These are phyloP conservation scores for Spergularia bocconei DNA, from an alignment of 148 eudicot genomes.

Conservation along the genomic window DNA sequence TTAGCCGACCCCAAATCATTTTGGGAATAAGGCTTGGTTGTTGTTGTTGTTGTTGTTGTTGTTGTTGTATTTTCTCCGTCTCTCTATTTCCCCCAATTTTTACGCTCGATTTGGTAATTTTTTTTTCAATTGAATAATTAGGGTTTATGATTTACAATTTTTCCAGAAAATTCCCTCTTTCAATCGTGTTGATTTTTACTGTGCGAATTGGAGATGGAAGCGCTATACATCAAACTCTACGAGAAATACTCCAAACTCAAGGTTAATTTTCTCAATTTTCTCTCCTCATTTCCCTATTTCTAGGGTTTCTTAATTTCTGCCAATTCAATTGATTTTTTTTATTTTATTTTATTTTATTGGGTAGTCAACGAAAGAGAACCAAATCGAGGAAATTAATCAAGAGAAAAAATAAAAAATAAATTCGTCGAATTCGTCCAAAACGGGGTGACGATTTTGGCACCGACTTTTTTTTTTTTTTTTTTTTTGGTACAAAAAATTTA, in stretches of 20 bases:
- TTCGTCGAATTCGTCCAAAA: slow-evolving; percentile 43
- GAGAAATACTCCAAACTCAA: slow-evolving; percentile 62
- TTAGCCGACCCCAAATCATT: no score
- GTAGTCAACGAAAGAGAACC: slow-evolving; percentile 42
- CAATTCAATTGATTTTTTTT: not conserved
- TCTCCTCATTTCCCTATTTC: not conserved
- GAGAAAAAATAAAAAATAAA: slow-evolving; percentile 64
- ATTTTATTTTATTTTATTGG: not conserved
- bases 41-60: no score
- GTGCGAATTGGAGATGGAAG: slow-evolving; percentile 53
- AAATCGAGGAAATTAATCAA: slow-evolving; percentile 39
- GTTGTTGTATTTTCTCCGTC: no score
- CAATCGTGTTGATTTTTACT: no score
- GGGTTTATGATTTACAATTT: slow-evolving; percentile 6
- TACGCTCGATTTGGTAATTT: no score
- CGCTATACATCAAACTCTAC: slow-evolving; percentile 63
- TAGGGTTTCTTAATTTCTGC: not conserved
- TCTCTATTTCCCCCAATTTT: no score
- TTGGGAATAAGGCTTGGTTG: no score
- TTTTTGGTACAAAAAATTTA: no score
- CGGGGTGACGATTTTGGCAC: no score
- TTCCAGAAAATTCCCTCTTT: not conserved
- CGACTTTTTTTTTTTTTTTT: no score
- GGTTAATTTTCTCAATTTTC: slow-evolving; percentile 31
- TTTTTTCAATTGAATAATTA: not conserved